Evolutionary conservation across 2,329 filamentous ascomycete species (phyloP).

Genomic region (Fonsecaea pedrosoi): DNA sequence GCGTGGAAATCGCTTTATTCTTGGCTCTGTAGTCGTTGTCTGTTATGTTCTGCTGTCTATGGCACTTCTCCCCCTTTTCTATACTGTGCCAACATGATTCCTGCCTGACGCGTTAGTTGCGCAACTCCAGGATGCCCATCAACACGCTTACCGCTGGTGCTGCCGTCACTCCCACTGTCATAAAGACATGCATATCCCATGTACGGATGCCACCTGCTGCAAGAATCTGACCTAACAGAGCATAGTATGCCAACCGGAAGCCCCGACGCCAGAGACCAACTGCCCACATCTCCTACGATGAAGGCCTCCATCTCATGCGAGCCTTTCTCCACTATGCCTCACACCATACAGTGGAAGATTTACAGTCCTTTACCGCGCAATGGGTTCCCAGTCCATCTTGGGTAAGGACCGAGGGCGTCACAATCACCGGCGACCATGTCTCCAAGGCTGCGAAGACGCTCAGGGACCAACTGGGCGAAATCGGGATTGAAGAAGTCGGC

Average conservation of each 20-base stretch:
- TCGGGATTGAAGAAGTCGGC: slow-evolving; percentile 77
- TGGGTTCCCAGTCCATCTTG: slow-evolving; percentile 89
- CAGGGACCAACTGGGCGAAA: slow-evolving; percentile 74
- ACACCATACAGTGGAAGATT: slow-evolving; percentile 87
- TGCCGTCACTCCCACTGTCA: slow-evolving; percentile 84
- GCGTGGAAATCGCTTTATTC: not conserved
- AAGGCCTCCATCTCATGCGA: slow-evolving; percentile 85
- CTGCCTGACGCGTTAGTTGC: not conserved
- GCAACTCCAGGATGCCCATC: slow-evolving; percentile 63
- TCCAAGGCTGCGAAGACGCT: slow-evolving; percentile 70
- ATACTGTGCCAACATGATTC: not conserved
- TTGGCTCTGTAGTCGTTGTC: not conserved
- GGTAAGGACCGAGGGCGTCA: slow-evolving; percentile 77
- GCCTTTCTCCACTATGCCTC: slow-evolving; percentile 85
- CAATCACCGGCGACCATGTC: slow-evolving; percentile 70
- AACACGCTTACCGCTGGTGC: slow-evolving; percentile 82
- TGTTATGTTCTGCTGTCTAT: not conserved
- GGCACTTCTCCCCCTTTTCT: not conserved
- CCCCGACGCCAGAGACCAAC: slow-evolving; percentile 79
- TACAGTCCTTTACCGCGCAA: slow-evolving; percentile 89
- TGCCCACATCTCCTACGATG: slow-evolving; percentile 90
- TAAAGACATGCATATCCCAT: slow-evolving; percentile 86
- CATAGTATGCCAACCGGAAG: slow-evolving; percentile 81
- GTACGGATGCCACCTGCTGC: slow-evolving; percentile 56
- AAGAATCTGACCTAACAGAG: slow-evolving; percentile 21